Conservation (phyloP, 257 asterid species). For the Jacaranda mimosifolia region DNA sequence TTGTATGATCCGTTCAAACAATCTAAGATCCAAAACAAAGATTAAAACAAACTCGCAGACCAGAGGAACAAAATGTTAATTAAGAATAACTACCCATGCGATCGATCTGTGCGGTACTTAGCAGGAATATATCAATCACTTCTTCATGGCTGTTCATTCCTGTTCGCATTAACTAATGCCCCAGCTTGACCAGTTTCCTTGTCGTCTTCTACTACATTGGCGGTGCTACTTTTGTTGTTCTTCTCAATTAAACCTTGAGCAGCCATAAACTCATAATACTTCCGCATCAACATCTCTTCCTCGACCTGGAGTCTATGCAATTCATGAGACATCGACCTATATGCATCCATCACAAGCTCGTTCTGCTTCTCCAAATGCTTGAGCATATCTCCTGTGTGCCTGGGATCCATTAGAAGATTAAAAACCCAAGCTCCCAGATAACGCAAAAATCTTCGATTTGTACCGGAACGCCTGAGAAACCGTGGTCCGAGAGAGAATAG, state of each 20-base stretch:
- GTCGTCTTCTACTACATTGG: slow-evolving; percentile 26
- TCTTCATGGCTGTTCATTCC: slow-evolving; percentile 34
- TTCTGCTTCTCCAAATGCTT: slow-evolving; percentile 85
- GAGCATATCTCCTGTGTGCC: slow-evolving; percentile 58
- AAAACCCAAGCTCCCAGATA: background rate
- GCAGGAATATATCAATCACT: background rate
- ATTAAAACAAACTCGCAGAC: no score
- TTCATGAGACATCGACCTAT: slow-evolving; percentile 77
- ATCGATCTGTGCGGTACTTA: no score
- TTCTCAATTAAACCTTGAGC: slow-evolving; percentile 64
- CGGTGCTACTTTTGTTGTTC: slow-evolving; percentile 53
- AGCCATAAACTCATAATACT: slow-evolving; percentile 81
- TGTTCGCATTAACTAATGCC: slow-evolving; percentile 29
- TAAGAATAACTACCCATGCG: no score
- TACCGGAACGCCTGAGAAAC: background rate
- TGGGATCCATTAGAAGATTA: slow-evolving; percentile 56
- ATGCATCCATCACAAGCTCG: slow-evolving; percentile 70
- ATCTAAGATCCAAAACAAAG: no score
- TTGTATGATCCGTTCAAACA: no score
- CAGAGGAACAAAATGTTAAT: no score
- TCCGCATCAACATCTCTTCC: slow-evolving; percentile 95
- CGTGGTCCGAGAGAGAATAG: background rate
- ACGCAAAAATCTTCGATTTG: background rate
- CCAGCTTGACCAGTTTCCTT: slow-evolving; percentile 42
- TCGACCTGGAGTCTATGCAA: slow-evolving; percentile 89